These are phyloP conservation scores for Platanthera zijinensis DNA, from an alignment of 106 monocot genomes.

Conservation along the genomic window DNA sequence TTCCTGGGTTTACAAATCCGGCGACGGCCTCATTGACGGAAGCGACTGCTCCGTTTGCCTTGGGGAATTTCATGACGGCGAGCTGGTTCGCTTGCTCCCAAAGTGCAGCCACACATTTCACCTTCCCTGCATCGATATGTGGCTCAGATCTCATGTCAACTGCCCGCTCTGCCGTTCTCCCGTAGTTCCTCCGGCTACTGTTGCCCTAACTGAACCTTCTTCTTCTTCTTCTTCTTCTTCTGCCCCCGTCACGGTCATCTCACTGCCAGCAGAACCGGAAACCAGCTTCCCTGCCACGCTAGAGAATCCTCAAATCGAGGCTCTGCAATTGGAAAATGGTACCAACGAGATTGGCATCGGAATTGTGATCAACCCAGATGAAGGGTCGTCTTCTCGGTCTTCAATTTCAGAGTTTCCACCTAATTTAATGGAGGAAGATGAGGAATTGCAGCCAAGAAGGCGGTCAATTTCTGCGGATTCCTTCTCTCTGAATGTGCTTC, in stretches of 20 bases:
- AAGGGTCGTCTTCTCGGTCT: conserved; percentile 2
- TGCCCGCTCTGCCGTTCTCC: conserved; percentile 79
- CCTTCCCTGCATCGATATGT: conserved; percentile 70
- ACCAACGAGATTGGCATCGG: background rate
- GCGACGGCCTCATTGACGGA: conserved; percentile 30
- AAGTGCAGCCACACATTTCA: conserved; percentile 79
- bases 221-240: conserved; percentile 8
- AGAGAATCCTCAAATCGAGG: conserved; percentile 1
- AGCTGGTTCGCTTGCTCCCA: conserved; percentile 63
- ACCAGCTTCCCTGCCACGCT: background rate
- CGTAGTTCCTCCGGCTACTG: conserved; percentile 30
- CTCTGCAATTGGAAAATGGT: background rate
- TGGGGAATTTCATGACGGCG: conserved; percentile 74
- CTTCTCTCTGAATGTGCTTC: conserved; percentile 11
- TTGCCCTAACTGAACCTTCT: background rate
- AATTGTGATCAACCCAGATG: conserved; percentile 1
- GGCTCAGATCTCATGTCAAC: conserved; percentile 72
- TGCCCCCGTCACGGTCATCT: background rate
- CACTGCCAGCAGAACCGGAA: conserved; percentile 5
- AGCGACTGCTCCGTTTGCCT: conserved; percentile 74
- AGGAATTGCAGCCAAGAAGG: conserved; percentile 31
- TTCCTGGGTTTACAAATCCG: conserved; percentile 36
- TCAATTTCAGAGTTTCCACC: background rate
- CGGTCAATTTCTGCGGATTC: conserved; percentile 47
- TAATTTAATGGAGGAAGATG: background rate